phyloP scores from a whole-genome alignment of 768 basidiomycete species.

The Agaricus subrufescens region DNA sequence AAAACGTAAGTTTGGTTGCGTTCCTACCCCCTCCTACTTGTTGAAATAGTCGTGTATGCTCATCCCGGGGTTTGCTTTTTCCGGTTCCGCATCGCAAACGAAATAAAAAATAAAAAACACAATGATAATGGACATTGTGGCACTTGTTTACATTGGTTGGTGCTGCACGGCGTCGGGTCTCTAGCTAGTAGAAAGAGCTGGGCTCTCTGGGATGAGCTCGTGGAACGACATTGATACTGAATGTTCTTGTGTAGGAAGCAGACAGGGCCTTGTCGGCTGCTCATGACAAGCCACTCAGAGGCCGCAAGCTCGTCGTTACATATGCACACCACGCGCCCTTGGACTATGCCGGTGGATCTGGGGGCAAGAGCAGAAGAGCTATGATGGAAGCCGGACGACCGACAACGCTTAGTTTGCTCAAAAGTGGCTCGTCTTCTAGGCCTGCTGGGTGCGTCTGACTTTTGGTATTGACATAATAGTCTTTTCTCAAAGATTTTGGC shows the following conservation, averaged over 20 bases:
- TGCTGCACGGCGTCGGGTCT: too few relatives aligned
- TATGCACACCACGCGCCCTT: conserved; percentile 81
- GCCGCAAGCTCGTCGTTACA: conserved; percentile 87
- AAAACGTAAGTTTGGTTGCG: conserved; percentile 60
- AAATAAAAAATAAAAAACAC: too few relatives aligned
- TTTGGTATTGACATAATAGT: not conserved
- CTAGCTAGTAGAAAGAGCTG: too few relatives aligned
- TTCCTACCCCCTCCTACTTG: conserved; percentile 7
- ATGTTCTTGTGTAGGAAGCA: conserved; percentile 66
- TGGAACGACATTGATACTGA: not conserved
- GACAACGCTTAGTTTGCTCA: conserved; percentile 85
- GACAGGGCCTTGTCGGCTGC: conserved; percentile 66
- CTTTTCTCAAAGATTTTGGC: conserved; percentile 11
- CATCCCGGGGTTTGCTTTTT: conserved; percentile 8
- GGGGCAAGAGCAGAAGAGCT: conserved; percentile 30
- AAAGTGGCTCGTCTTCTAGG: conserved; percentile 52
- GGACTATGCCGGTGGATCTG: conserved; percentile 23
- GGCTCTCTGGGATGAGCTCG: not conserved
- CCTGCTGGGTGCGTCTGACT: conserved; percentile 39
- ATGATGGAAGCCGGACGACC: conserved; percentile 62
- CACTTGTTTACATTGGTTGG: too few relatives aligned
- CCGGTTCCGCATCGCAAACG: conserved; percentile 17
- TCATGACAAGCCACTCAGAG: conserved; percentile 79
- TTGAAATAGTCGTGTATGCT: conserved; percentile 8
- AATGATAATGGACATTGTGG: too few relatives aligned